Base-by-base conservation (phyloP, 2,329 filamentous ascomycete genomes). In the Venturia effusa region DNA sequence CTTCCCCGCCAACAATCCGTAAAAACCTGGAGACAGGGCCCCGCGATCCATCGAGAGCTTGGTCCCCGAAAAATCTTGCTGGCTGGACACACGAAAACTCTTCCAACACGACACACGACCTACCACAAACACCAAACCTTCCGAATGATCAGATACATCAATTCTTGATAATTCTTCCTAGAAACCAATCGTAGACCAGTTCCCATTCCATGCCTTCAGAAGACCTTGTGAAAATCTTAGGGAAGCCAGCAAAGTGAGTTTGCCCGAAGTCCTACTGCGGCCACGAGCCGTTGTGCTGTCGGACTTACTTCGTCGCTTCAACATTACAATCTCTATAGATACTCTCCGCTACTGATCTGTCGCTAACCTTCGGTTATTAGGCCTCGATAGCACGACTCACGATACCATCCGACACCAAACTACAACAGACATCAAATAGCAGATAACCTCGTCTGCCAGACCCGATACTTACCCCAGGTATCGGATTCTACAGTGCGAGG, bases 171-270 rank as follows among this genome's bases (percentile, higher is more conserved):
- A 19, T 51, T 62, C 22, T 32, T 62, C 40, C 11, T 22, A 30
- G 32, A 37, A 41, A 51, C 41, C 60, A 51, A 30, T 32, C 17
- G 1, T 45, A 19, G 24, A 32, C 60, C 24, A 61, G 27, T 27
- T 27, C n/a, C 24, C 59, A 37, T 64, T 88, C 84, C 86, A 94
- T 94, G 90, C 91, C 84, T 87, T 86, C 83, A 75, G 88, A 86
- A 79, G 89, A 92, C 78, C 84, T 92, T 72, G 84, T 94, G 73
- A 88, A 89, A 79, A 92, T 92, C 80, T 84, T 94, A 71, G 92
- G 89, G 74, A 92, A 92, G 81, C 90, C 90, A 73, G 88, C 89
- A 77, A 93, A 94, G 90, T 93, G 79, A 72, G 88, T 60, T 22
- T 10, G 13, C n/a, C 6, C 22, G 27, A 40, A 19, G n/a, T 45